Percentiles rank a stretch among this genome's conserved stretches.
These are phyloP conservation scores for Aspergillus sp. DNA, from an alignment of 2,329 filamentous ascomycete species.

Conservation along the genomic window DNA sequence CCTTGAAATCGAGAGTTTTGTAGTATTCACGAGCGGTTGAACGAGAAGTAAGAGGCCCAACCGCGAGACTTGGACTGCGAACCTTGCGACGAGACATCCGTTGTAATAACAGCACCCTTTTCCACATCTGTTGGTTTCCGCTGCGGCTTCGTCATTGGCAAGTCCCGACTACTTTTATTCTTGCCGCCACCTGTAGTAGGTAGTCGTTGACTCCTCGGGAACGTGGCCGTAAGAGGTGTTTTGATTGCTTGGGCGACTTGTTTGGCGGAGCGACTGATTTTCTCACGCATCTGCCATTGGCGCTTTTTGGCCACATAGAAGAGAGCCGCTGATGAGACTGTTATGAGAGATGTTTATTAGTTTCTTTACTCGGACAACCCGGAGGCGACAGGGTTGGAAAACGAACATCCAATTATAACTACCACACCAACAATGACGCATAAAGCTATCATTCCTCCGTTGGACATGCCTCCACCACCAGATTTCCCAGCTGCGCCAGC, in stretches of 20 bases:
- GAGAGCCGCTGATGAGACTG: conserved; percentile 19
- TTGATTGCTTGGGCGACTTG: conserved; percentile 17
- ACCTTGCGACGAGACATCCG: not conserved
- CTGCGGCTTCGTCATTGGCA: not conserved
- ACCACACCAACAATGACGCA: conserved; percentile 22
- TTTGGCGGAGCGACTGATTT: conserved; percentile 16
- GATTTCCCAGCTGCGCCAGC: conserved; percentile 13
- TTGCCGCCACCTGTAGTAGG: not conserved
- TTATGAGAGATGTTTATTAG: not conserved
- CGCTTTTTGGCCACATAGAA: conserved; percentile 22
- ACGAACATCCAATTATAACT: conserved; percentile 21
- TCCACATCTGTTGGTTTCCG: conserved; percentile 10
- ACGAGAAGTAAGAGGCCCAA: conserved; percentile 17
- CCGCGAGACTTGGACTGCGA: not conserved
- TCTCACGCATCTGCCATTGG: conserved; percentile 20
- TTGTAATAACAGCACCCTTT: conserved; percentile 10
- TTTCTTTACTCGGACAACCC: not conserved
- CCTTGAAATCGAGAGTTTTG: not conserved
- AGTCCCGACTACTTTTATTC: not conserved
- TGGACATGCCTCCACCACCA: conserved; percentile 12
- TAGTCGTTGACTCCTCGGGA: conserved; percentile 10
- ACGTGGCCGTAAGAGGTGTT: conserved; percentile 17
- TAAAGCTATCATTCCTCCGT: conserved; percentile 20
- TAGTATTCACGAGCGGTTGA: conserved; percentile 7
- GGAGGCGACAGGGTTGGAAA: not conserved